Evolutionary conservation across 2,329 filamentous ascomycete species (phyloP).

Genomic region (Alternaria sp.): DNA sequence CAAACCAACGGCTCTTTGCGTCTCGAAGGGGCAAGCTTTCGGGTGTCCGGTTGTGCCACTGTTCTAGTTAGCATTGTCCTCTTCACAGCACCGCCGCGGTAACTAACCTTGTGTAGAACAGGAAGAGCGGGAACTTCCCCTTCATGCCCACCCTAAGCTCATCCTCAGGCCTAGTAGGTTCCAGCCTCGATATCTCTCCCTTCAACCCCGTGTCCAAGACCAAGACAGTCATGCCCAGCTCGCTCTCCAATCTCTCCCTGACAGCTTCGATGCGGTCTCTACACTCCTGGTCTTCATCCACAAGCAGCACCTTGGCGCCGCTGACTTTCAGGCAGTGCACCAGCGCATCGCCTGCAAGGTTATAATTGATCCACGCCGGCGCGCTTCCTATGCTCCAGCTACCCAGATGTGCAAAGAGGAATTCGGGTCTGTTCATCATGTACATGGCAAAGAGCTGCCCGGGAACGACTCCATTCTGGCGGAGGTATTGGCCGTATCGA

Average conservation of each 20-base stretch:
- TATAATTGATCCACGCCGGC: constrained; percentile 74
- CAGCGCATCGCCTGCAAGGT: constrained; percentile 67
- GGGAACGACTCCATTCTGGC: constrained; percentile 59
- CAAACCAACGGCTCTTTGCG: constrained; percentile 53
- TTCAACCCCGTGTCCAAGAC: constrained; percentile 59
- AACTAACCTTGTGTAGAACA: constrained; percentile 71
- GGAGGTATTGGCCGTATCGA: constrained; percentile 46
- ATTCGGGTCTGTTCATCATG: constrained; percentile 71
- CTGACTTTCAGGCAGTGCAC: constrained; percentile 70
- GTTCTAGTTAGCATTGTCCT: constrained; percentile 11
- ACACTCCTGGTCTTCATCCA: constrained; percentile 58
- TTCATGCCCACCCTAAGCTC: constrained; percentile 60
- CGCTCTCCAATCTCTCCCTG: constrained; percentile 55
- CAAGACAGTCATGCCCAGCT: constrained; percentile 65
- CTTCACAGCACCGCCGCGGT: not conserved
- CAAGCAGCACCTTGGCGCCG: constrained; percentile 55
- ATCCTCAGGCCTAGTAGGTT: constrained; percentile 61
- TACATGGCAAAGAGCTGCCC: constrained; percentile 70
- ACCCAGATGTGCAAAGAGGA: constrained; percentile 69
- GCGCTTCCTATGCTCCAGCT: constrained; percentile 70
- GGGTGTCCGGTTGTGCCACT: constrained; percentile 78
- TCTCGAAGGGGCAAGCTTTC: constrained; percentile 71
- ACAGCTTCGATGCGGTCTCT: constrained; percentile 63
- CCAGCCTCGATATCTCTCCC: constrained; percentile 55
- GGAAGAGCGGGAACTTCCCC: constrained; percentile 62